Evolutionary conservation across 2,329 filamentous ascomycete genomes (phyloP).

Genomic region (Arthroderma sp.): DNA sequence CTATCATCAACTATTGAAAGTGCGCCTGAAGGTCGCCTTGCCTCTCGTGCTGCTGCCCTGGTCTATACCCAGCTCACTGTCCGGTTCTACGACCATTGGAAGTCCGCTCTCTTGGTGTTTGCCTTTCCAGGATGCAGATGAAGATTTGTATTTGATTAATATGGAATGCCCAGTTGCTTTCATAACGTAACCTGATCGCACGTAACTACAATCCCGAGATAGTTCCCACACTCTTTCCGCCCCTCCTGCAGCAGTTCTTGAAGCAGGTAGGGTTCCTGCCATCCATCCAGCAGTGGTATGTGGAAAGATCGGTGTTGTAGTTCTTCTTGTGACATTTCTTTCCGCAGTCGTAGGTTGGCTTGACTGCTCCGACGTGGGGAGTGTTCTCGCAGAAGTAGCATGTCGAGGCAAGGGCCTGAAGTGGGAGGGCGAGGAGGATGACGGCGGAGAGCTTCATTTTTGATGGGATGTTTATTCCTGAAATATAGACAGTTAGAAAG

Average conservation of each 20-base stretch:
- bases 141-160: no score
- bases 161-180: no score
- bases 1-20: background rate
- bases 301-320: slow-evolving; percentile 6
- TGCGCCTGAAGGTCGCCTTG: slow-evolving; percentile 3
- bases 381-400: slow-evolving; percentile 9
- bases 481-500: no score
- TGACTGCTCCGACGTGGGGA: slow-evolving; percentile 1
- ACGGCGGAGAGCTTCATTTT: slow-evolving; percentile 9
- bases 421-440: slow-evolving; percentile 4
- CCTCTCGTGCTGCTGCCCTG: background rate
- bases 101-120: no score
- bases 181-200: no score
- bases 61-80: background rate
- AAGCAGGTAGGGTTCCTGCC: slow-evolving; percentile 10
- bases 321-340: slow-evolving; percentile 9
- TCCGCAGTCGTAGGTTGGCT: slow-evolving; percentile 9
- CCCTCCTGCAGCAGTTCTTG: slow-evolving; percentile 8
- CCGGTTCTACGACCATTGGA: background rate
- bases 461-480: background rate
- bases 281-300: slow-evolving; percentile 10
- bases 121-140: no score
- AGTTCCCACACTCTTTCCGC: background rate
- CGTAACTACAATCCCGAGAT: background rate
- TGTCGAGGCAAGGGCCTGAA: slow-evolving; percentile 2